Percentiles rank a stretch among this genome's conserved stretches.
Conservation (phyloP, 1,284 basidiomycete genomes). For the Tilletia horrida region DNA sequence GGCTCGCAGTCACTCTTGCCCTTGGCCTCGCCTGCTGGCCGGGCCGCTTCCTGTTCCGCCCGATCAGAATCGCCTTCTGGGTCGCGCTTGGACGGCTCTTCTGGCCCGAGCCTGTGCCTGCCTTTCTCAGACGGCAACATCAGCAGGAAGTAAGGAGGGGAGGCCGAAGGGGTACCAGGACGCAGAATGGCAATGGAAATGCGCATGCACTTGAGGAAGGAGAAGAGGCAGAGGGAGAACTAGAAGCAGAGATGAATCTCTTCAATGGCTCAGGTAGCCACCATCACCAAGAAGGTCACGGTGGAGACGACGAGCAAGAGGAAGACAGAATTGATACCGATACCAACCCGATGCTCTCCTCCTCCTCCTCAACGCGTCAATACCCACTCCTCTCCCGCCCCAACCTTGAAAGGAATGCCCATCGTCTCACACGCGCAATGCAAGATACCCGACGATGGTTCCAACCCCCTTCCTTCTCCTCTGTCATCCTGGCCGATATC, state of each 20-base stretch:
- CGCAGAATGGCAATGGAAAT: not conserved
- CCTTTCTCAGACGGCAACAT: too few relatives aligned
- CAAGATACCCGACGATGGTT: conserved; percentile 54
- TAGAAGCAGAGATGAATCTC: not conserved
- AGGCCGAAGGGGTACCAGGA: too few relatives aligned
- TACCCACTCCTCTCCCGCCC: not conserved
- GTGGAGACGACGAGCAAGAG: not conserved
- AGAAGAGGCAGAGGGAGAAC: not conserved
- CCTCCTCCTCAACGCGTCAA: conserved; percentile 1
- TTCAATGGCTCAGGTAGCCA: not conserved
- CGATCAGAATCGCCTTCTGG: conserved; percentile 24
- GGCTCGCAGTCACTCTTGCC: conserved; percentile 34
- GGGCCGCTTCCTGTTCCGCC: conserved; percentile 36
- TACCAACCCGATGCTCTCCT: not conserved
- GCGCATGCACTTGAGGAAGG: not conserved
- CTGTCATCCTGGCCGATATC: conserved; percentile 91
- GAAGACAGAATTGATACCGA: not conserved
- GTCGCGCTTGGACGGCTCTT: not conserved
- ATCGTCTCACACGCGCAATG: not conserved
- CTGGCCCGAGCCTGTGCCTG: not conserved
- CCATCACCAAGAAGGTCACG: not conserved
- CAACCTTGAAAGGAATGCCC: not conserved
- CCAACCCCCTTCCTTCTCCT: conserved; percentile 75
- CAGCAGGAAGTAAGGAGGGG: too few relatives aligned
- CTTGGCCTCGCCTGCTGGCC: conserved; percentile 35